Evolutionary conservation across 352 stramenopile genomes (phyloP), one percentile per base, ranked within the genome.

Genomic region (Pythium biforme): DNA sequence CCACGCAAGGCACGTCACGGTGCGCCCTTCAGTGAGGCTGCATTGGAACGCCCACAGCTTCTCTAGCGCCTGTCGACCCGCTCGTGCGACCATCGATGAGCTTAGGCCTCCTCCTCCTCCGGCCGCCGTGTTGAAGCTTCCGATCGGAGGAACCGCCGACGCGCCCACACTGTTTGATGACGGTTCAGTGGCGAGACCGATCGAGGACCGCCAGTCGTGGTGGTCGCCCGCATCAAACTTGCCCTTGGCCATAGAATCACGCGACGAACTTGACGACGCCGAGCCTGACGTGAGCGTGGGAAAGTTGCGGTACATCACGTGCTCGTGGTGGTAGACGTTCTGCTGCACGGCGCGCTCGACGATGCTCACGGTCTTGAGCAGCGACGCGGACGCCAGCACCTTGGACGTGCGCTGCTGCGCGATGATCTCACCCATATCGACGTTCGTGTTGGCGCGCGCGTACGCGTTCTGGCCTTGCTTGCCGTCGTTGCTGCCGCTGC

Each of bases 311-410:
- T 97, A 96, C 3, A 84, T 65, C 11, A 96, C 68, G 47, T 97
- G 89, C 23, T 91, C 74, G 26, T 77, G 63, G 68, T 97, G 88
- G 48, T 91, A 96, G 0, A 95, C 74, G 62, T 96, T 96, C 61
- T 97, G 89, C 62, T 96, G 88, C 11, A 97, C 81, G 1, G 83
- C 88, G 15, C 88, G 82, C 68, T 97, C 89, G 5, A 96, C 72
- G 33, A 92, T 70, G 23, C 77, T 78, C 17, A 90, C 74, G 2
- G 74, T 87, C 15, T 79, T 67, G n/a, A 82, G 43, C 9, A 97
- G 71, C 19, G 76, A 85, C 3, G 63, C 52, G 1, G 81, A 93
- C 3, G 56, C 65, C 9, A 96, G 59, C 1, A 95, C 80, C 17
- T 88, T 81, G 11, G 59, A 33, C 20, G 84, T 89, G 20, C 88